phyloP scores from a whole-genome alignment of 75 land plant genomes.

The Sequoia sempervirens region DNA sequence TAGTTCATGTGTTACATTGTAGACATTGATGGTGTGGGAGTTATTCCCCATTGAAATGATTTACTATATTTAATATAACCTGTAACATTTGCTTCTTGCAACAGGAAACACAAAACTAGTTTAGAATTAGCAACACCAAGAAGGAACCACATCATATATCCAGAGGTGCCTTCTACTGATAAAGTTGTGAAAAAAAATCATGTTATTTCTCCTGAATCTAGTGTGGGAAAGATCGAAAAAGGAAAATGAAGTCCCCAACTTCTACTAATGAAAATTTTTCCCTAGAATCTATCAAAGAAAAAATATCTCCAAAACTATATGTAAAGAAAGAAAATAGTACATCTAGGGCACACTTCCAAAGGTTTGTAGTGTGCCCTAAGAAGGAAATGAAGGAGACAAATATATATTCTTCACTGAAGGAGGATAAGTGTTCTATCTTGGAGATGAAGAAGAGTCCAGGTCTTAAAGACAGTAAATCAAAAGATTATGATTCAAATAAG shows the following conservation, averaged over 20 bases:
- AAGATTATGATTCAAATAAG: neutral
- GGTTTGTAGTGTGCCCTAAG: neutral
- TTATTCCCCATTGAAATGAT: too few relatives aligned
- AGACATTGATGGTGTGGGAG: too few relatives aligned
- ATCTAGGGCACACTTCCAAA: neutral
- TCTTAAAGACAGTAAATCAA: neutral
- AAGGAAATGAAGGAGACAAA: neutral
- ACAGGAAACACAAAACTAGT: too few relatives aligned
- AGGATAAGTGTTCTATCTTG: neutral
- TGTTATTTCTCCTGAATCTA: neutral
- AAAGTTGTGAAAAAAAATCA: neutral
- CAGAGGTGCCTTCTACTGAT: conserved; percentile 11
- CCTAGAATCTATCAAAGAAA: neutral
- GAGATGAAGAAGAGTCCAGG: neutral
- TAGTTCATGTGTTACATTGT: too few relatives aligned
- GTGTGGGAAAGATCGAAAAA: neutral
- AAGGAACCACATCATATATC: conserved; percentile 68
- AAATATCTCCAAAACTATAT: neutral
- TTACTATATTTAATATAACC: too few relatives aligned
- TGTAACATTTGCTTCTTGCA: too few relatives aligned
- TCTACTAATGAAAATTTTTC: neutral
- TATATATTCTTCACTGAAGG: neutral
- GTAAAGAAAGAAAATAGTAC: conserved; percentile 7
- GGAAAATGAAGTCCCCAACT: neutral
- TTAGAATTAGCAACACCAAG: conserved; percentile 52